A percentile compares a stretch with the other conserved stretches of the same genome.
Conservation (phyloP, 352 stramenopile species). For the Thalassiosira exigua region DNA sequence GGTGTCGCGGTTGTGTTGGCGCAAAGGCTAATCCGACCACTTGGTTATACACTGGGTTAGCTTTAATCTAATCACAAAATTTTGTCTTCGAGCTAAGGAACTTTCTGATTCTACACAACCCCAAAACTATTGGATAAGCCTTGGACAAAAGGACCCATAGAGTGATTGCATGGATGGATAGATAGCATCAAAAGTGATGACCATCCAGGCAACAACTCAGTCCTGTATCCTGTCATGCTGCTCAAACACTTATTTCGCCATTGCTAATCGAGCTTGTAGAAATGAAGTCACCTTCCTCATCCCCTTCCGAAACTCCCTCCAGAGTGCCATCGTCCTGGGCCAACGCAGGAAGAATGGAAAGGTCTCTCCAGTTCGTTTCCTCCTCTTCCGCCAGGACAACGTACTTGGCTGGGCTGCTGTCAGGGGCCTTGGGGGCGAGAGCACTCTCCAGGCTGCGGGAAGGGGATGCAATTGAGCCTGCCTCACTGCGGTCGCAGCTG, state of each 20-base stretch:
- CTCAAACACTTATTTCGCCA: background rate
- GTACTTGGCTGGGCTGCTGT: conserved; percentile 3
- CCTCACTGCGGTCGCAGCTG: conserved; percentile 14
- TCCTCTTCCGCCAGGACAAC: conserved; percentile 33
- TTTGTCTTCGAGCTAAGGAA: too few relatives aligned
- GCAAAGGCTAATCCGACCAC: too few relatives aligned
- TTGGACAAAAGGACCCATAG: too few relatives aligned
- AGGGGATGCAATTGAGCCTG: conserved; percentile 18
- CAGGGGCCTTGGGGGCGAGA: background rate
- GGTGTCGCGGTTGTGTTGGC: too few relatives aligned
- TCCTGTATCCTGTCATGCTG: background rate
- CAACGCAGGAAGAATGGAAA: conserved; percentile 25
- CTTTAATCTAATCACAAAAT: too few relatives aligned
- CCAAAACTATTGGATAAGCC: too few relatives aligned
- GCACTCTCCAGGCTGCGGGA: background rate
- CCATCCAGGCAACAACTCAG: conserved; percentile 7
- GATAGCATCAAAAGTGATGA: too few relatives aligned
- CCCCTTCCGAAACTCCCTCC: conserved; percentile 17
- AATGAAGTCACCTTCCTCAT: conserved; percentile 16
- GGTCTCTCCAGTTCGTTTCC: conserved; percentile 25
- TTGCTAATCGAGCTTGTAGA: background rate
- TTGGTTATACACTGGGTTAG: too few relatives aligned
- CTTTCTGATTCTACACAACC: too few relatives aligned
- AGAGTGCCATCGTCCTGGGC: conserved; percentile 22
- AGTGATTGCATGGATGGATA: too few relatives aligned